Base-by-base conservation (phyloP, 495 filamentous ascomycete genomes). In the Clavariopsis aquatica region DNA sequence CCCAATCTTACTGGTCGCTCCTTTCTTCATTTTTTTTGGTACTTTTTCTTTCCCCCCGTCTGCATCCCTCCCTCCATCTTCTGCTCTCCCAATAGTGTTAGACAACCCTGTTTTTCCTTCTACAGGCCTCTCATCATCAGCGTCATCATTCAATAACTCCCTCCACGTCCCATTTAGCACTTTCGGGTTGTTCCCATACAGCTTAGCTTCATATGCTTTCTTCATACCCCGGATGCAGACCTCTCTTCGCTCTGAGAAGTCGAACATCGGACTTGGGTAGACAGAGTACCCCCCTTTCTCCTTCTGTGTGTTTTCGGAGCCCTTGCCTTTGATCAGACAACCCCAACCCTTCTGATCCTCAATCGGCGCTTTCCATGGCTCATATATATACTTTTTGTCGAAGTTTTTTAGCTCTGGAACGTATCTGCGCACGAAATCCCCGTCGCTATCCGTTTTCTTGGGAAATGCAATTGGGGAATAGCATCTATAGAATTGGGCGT, bases 231-330 rank as follows among this genome's bases (percentile, higher is more conserved):
- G 73, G 4, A 90, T 74, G 68, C 88, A 90, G 13, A 84, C 71
- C 19, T 79, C 72, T 43, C 84, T 79, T 61, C 84, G 74, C 66
- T 81, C 76, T 27, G 76, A 70, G 62, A 91, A 90, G 74, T 91
- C 85, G 71, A 91, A 89, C 83, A 90, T 90, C 1, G 85, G 84
- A 65, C 84, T 84, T 15, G 87, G 85, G 74, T 91, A 91, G 0
- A 75, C 60, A 19, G 68, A n/a, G 73, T 34, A 23, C 71, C 76
- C 2, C 62, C 65, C 7, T 76, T 76, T 8, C 75, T 73, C 15
- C 72, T 52, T 24, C 7, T 34, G 15, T 12, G 12, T 2, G 1
- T 22, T 4, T 12, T 1, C 71, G 12, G 59, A 60, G 10, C 74
- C 82, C 67, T 85, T 82, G 0, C 83, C 82, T 26, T 78, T 81